A percentile compares a stretch with the other conserved stretches of the same genome.
These are phyloP conservation scores for Triadica sebifera DNA, from an alignment of 345 rosid species.

Conservation along the genomic window DNA sequence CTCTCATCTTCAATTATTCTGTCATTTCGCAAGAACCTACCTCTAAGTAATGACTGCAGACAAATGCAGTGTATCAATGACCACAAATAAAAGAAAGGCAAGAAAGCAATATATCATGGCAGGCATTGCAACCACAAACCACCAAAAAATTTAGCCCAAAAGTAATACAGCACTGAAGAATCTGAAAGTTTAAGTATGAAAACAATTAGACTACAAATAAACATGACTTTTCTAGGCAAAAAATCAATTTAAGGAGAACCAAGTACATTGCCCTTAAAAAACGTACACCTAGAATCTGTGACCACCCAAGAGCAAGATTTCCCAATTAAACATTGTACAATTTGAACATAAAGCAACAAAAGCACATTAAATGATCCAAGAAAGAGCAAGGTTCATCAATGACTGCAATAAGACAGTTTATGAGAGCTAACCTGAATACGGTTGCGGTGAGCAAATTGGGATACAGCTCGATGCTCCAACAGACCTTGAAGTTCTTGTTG, in stretches of 20 bases:
- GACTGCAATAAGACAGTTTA: background rate
- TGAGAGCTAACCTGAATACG: slow-evolving; percentile 74
- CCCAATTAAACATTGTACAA: background rate
- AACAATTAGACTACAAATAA: background rate
- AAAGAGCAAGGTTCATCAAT: background rate
- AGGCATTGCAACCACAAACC: background rate
- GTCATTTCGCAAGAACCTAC: slow-evolving; percentile 87
- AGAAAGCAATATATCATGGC: background rate
- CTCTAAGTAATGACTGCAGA: slow-evolving; percentile 82
- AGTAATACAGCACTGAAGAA: background rate
- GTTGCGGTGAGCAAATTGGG: slow-evolving; percentile 85
- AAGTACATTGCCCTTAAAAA: background rate
- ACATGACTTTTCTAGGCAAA: background rate
- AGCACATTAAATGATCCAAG: background rate
- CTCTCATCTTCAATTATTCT: slow-evolving; percentile 50
- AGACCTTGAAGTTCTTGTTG: slow-evolving; percentile 70
- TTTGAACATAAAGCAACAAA: background rate
- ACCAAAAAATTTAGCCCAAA: background rate
- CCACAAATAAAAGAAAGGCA: background rate
- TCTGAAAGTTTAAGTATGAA: background rate
- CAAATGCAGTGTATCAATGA: background rate
- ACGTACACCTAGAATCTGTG: background rate
- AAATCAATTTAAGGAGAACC: background rate
- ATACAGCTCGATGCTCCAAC: slow-evolving; percentile 63
- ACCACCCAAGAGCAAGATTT: background rate